Conservation (phyloP, 2,329 filamentous ascomycete genomes). For the Exserohilum turcica region DNA sequence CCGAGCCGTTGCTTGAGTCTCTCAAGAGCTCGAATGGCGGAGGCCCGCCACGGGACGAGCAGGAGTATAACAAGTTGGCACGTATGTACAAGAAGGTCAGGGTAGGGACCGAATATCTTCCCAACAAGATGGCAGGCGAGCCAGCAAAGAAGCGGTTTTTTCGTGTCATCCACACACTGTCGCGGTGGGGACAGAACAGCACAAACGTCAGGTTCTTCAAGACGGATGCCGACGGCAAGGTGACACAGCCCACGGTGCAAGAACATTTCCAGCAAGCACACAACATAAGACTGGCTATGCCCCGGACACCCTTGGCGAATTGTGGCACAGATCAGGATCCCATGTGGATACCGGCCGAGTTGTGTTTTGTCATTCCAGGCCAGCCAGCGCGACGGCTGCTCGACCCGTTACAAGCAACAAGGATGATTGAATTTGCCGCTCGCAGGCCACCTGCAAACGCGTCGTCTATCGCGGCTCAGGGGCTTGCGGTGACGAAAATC, state of each 20-base stretch:
- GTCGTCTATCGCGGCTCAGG: constrained; percentile 33
- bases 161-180: constrained; percentile 49
- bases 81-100: constrained; percentile 48
- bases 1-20: constrained; percentile 47
- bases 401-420: constrained; percentile 33
- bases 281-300: constrained; percentile 23
- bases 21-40: constrained; percentile 29
- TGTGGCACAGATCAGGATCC: constrained; percentile 27
- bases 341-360: constrained; percentile 43
- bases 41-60: background rate
- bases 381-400: constrained; percentile 37
- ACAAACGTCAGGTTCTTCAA: constrained; percentile 27
- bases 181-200: constrained; percentile 43
- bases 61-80: constrained; percentile 17
- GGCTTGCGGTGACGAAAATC: constrained; percentile 36
- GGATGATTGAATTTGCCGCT: constrained; percentile 42
- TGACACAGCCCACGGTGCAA: constrained; percentile 19
- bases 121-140: constrained; percentile 42
- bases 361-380: constrained; percentile 40
- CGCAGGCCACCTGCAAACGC: constrained; percentile 38
- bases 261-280: constrained; percentile 30
- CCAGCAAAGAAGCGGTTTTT: constrained; percentile 32
- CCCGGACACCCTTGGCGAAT: constrained; percentile 39
- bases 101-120: constrained; percentile 50
- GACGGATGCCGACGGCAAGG: constrained; percentile 17